Conservation (phyloP, 1,139 yeast genomes). For the Saccharomycopsis hybrid region DNA sequence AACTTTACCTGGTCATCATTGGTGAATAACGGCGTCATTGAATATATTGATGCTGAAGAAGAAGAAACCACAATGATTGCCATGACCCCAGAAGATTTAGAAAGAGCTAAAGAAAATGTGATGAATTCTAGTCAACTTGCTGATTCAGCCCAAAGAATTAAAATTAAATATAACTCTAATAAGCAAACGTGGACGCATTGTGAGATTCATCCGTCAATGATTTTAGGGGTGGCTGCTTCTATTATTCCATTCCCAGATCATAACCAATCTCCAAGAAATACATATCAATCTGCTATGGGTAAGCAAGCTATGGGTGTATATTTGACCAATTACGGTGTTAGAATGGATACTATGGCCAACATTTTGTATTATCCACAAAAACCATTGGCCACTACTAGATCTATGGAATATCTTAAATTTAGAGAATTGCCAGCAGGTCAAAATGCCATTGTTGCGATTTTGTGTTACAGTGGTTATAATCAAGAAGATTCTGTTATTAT, state of each 20-base stretch:
- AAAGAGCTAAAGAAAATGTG: constrained; percentile 42
- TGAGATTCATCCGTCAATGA: constrained; percentile 98
- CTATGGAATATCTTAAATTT: constrained; percentile 96
- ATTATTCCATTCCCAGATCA: constrained; percentile 99
- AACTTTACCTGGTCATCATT: constrained; percentile 81
- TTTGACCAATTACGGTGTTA: constrained; percentile 86
- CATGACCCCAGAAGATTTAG: constrained; percentile 96
- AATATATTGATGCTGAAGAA: constrained; percentile 95
- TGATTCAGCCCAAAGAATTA: constrained; percentile 86
- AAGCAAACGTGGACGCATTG: constrained; percentile 95
- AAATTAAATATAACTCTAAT: constrained; percentile 53
- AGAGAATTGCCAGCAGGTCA: constrained; percentile 99
- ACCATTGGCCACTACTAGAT: constrained; percentile 98
- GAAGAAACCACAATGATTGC: constrained; percentile 98
- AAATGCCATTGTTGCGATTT: constrained; percentile 95
- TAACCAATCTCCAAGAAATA: constrained; percentile 98
- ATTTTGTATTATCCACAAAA: constrained; percentile 96
- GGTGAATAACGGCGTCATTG: constrained; percentile 80
- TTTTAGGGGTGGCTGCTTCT: constrained; percentile 96
- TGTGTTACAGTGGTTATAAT: constrained; percentile 97
- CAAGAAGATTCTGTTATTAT: constrained; percentile 99
- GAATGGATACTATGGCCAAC: constrained; percentile 99
- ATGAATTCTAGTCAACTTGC: constrained; percentile 40
- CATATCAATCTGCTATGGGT: constrained; percentile 99
- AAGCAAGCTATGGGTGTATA: constrained; percentile 99